phyloP scores from a whole-genome alignment of 768 basidiomycete genomes.

The Porphyrellus cyaneotinctus region DNA sequence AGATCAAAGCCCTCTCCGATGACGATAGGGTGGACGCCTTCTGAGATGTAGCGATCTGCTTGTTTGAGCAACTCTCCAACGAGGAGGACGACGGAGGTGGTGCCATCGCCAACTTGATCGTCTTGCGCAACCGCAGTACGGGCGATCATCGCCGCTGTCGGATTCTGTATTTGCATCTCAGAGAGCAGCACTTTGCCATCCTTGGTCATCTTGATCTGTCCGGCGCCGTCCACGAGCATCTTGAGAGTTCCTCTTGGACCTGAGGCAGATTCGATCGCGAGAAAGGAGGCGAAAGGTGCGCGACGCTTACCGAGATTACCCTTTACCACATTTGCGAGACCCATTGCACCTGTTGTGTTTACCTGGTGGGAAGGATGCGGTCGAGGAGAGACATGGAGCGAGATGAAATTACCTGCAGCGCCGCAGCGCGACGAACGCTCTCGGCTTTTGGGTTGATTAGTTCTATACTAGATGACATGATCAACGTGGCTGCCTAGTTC shows the following conservation, averaged over 20 bases:
- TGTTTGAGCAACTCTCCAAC: slow-evolving; percentile 96
- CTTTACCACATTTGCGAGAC: slow-evolving; percentile 95
- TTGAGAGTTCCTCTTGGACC: slow-evolving; percentile 97
- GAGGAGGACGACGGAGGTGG: slow-evolving; percentile 92
- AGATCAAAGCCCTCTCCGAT: slow-evolving; percentile 95
- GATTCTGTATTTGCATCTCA: slow-evolving; percentile 99
- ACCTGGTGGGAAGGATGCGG: slow-evolving; percentile 49
- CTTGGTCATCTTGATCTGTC: slow-evolving; percentile 99
- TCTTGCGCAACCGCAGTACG: slow-evolving; percentile 98
- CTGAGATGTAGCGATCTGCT: slow-evolving; percentile 95
- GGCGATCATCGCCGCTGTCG: slow-evolving; percentile 98
- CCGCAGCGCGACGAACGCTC: slow-evolving; percentile 84
- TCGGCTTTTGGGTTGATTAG: slow-evolving; percentile 97
- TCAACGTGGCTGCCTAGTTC: slow-evolving; percentile 20
- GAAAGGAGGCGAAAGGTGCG: slow-evolving; percentile 10
- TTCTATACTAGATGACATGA: slow-evolving; percentile 79
- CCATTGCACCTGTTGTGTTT: slow-evolving; percentile 92
- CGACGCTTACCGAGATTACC: slow-evolving; percentile 80
- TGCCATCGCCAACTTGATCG: slow-evolving; percentile 98
- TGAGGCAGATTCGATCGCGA: slow-evolving; percentile 35
- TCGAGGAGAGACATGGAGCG: slow-evolving; percentile 16
- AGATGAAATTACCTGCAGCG: slow-evolving; percentile 67
- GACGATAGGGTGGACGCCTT: slow-evolving; percentile 97
- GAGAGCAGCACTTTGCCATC: slow-evolving; percentile 97
- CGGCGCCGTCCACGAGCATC: slow-evolving; percentile 98